Base-by-base conservation (phyloP, 768 basidiomycete genomes). In the Pleurotus salmoneostramineus region DNA sequence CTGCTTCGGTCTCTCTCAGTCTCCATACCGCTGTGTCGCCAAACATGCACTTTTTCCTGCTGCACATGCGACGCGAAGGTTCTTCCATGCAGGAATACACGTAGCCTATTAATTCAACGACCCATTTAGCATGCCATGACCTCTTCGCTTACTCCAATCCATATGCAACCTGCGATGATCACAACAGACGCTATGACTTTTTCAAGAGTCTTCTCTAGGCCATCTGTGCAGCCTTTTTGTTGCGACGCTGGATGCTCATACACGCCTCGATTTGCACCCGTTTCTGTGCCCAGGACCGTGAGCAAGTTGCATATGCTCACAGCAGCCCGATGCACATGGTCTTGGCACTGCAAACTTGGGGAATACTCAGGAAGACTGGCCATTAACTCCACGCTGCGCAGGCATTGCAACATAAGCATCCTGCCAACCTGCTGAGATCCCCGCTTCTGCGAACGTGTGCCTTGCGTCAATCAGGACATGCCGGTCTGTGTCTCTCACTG, bases 51-150 rank as follows among this genome's bases (percentile, higher is more conserved):
- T 7, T 31, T 49, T 15, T 49, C 21, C 48, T 55, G 52, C 10
- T 55, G 36, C 52, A 55, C 52, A 55, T 55, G 52, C 52, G 52
- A 55, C 52, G 1, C 36, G 37, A 35, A 10, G 37, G 40, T 55
- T 55, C 52, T 55, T 42, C 43, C 52, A 31, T 55, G 21, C 21
- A 27, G 21, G 21, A 27, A 27, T 27, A 27, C 21, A 27, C 21
- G 21, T 27, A 27, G 21, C 21, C 21, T 27, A 27, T 27, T 27
- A 27, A 27, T 27, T 27, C 21, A 27, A 27, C 21, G 21, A 27
- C 21, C 21, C 21, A 27, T 27, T 27, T 27, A 27, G 21, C 21
- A 27, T 27, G 21, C 21, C 21, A 27, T 27, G 2, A 27, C 21
- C 21, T 27, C 21, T 27, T 27, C 21, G 21, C 21, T 27, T 27